Percentiles rank a stretch among this genome's conserved stretches.
Evolutionary conservation across 345 rosid species (phyloP).

Genomic region (Fremontodendron californicum): DNA sequence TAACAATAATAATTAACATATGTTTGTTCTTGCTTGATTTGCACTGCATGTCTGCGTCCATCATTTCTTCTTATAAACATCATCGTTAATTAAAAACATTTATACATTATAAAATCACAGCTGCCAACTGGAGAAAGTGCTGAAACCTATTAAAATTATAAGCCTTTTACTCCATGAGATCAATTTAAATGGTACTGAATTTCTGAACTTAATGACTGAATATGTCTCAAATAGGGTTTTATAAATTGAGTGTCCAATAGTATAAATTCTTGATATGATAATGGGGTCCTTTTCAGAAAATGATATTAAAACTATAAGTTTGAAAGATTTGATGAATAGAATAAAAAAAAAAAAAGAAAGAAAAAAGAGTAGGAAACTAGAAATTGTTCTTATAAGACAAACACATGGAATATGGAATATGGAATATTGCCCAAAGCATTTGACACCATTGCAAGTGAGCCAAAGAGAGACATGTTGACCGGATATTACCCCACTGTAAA

Average conservation of each 20-base stretch:
- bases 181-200: not conserved
- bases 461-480: constrained; percentile 56
- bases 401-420: constrained; percentile 91
- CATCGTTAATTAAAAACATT: not conserved
- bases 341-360: not conserved
- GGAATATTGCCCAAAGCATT: constrained; percentile 60
- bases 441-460: constrained; percentile 44
- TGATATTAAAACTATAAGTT: not conserved
- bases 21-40: constrained; percentile 31
- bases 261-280: not conserved
- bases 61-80: not conserved
- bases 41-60: not conserved
- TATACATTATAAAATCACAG: not conserved
- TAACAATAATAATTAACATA: constrained; percentile 6
- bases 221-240: not conserved
- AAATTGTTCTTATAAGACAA: constrained; percentile 53
- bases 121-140: not conserved
- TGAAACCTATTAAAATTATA: not conserved
- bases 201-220: not conserved
- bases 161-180: not conserved
- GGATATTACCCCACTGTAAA: constrained; percentile 33
- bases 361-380: not conserved
- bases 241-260: not conserved
- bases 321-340: not conserved
- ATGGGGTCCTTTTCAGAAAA: not conserved